phyloP scores from a whole-genome alignment of 768 basidiomycete species.

The Lactifluus rugatus region DNA sequence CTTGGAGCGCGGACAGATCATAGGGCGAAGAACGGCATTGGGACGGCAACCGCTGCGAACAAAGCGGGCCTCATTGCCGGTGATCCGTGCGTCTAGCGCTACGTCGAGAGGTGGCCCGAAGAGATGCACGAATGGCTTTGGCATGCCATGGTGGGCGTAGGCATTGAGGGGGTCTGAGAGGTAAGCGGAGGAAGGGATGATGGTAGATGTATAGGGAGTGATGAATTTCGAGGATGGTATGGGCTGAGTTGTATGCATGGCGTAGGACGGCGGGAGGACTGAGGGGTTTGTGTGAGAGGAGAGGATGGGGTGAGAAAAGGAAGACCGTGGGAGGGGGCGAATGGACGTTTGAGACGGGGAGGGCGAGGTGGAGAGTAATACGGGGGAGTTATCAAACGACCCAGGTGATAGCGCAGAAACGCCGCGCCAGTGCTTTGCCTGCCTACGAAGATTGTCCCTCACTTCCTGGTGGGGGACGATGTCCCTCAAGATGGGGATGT shows the following conservation, averaged over 20 bases:
- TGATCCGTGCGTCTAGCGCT: conserved; percentile 69
- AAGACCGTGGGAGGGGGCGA: conserved; percentile 27
- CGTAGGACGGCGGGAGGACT: conserved; percentile 49
- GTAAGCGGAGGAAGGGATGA: conserved; percentile 61
- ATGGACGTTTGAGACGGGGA: conserved; percentile 24
- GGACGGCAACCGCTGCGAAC: conserved; percentile 50
- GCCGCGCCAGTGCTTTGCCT: conserved; percentile 58
- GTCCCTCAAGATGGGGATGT: conserved; percentile 40
- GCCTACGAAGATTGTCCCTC: conserved; percentile 42
- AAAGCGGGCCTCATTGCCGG: conserved; percentile 55
- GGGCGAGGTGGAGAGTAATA: conserved; percentile 24
- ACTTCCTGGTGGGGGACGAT: conserved; percentile 34
- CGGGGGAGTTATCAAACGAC: conserved; percentile 28
- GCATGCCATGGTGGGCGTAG: conserved; percentile 75
- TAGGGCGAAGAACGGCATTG: conserved; percentile 37
- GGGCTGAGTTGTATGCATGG: conserved; percentile 52
- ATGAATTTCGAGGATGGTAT: conserved; percentile 49
- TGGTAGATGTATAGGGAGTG: conserved; percentile 50
- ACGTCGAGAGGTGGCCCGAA: conserved; percentile 69
- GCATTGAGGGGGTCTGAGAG: conserved; percentile 74
- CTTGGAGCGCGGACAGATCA: conserved; percentile 29
- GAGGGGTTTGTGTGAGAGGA: conserved; percentile 32
- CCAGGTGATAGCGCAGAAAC: conserved; percentile 41
- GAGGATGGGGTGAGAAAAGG: conserved; percentile 28
- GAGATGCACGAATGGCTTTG: conserved; percentile 75